phyloP scores from a whole-genome alignment of 805 yeast species.

The Saturnispora dispora region DNA sequence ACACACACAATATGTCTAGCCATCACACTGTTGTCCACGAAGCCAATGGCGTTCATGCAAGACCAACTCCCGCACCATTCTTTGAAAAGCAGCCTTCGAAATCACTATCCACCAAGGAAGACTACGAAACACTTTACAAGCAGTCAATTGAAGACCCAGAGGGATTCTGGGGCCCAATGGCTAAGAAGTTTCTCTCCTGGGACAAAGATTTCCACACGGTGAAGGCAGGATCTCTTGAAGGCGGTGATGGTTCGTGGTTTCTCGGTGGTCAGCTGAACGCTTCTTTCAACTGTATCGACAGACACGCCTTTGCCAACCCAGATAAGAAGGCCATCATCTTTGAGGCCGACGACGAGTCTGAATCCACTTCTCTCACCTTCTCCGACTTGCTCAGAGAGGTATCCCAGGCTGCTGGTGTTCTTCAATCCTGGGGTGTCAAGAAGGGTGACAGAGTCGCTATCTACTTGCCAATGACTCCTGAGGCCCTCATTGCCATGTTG shows the following conservation, averaged over 20 bases:
- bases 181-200: constrained; percentile 70
- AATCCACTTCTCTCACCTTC: constrained; percentile 68
- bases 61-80: constrained; percentile 47
- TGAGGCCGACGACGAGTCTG: constrained; percentile 86
- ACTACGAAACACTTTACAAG: constrained; percentile 60
- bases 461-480: constrained; percentile 96
- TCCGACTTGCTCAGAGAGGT: constrained; percentile 82
- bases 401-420: constrained; percentile 75
- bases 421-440: constrained; percentile 74
- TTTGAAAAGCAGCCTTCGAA: constrained; percentile 49
- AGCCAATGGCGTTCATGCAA: constrained; percentile 42
- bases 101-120: constrained; percentile 53
- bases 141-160: constrained; percentile 76
- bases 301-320: constrained; percentile 87
- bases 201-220: constrained; percentile 64
- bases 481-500: constrained; percentile 86
- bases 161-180: constrained; percentile 69
- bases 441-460: constrained; percentile 97
- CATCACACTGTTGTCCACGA: constrained; percentile 48
- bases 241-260: constrained; percentile 90
- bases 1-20: constrained; percentile 10
- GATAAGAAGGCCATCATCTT: constrained; percentile 76
- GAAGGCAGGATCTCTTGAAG: constrained; percentile 50
- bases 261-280: constrained; percentile 91
- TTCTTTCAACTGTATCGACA: constrained; percentile 85